A percentile compares a stretch with the other conserved stretches of the same genome.
Conservation (phyloP, 192 early-diverging fungal species). For the Backusella macrospora region DNA sequence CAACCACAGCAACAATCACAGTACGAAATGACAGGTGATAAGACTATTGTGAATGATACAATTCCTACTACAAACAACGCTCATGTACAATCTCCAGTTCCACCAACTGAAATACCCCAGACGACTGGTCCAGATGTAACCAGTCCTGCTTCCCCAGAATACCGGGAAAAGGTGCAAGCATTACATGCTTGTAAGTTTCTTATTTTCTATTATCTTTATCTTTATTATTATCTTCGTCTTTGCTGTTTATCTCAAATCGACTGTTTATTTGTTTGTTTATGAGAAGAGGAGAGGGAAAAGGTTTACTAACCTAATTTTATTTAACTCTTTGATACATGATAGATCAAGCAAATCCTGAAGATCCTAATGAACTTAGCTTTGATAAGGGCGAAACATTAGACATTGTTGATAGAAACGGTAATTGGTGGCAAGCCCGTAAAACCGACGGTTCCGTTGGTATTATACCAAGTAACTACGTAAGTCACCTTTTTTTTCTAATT, state of each 20-base stretch:
- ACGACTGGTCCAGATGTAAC: not conserved
- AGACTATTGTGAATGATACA: constrained; percentile 14
- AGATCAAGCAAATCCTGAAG: constrained; percentile 87
- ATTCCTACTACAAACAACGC: not conserved
- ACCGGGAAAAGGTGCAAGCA: not conserved
- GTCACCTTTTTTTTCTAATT: not conserved
- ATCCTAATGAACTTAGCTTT: constrained; percentile 89
- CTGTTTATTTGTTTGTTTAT: not conserved
- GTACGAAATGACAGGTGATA: constrained; percentile 18
- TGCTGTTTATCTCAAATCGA: not conserved
- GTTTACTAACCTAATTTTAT: not conserved
- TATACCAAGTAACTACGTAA: constrained; percentile 84
- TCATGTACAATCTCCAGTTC: not conserved
- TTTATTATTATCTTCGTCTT: not conserved
- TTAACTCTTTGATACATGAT: constrained; percentile 46
- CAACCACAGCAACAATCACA: constrained; percentile 5
- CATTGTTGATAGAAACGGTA: constrained; percentile 89
- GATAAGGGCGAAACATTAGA: constrained; percentile 85
- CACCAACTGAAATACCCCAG: not conserved
- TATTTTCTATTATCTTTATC: not conserved
- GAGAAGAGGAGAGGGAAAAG: not conserved
- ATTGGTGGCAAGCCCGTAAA: constrained; percentile 95
- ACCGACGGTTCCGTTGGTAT: constrained; percentile 83
- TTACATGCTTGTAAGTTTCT: constrained; percentile 16
- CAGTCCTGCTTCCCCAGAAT: not conserved